These are phyloP conservation scores for Aspergillus spinulosporus DNA, from an alignment of 2,329 filamentous ascomycete species.

Conservation along the genomic window DNA sequence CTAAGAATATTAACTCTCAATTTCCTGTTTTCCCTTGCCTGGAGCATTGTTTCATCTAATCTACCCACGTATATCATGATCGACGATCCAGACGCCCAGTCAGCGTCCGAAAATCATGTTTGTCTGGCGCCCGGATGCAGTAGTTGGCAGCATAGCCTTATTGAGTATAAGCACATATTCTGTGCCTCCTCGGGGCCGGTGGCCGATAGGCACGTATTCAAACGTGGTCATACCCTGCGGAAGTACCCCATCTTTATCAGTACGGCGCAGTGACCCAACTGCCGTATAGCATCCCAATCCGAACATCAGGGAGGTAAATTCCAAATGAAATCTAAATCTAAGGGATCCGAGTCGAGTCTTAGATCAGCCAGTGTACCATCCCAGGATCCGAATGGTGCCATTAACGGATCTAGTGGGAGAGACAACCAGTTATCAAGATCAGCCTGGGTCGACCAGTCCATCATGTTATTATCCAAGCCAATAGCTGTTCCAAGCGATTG, in stretches of 20 bases:
- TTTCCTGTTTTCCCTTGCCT: background rate
- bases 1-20: slow-evolving; percentile 1
- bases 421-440: slow-evolving; percentile 6
- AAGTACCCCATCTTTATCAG: background rate
- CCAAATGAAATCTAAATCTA: slow-evolving; percentile 8
- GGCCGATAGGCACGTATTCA: background rate
- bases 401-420: slow-evolving; percentile 5
- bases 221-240: background rate
- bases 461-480: background rate
- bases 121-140: background rate
- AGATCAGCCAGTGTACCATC: background rate
- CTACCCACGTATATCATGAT: background rate
- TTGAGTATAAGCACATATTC: no score
- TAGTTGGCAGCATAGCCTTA: no score
- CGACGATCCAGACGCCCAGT: background rate
- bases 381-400: slow-evolving; percentile 3
- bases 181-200: background rate
- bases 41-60: background rate
- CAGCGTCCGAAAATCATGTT: background rate
- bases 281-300: background rate
- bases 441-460: background rate
- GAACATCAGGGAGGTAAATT: slow-evolving; percentile 1
- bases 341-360: background rate
- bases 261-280: background rate
- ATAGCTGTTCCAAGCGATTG: background rate